These are phyloP conservation scores for Penicillium subrubescens DNA, from an alignment of 495 filamentous ascomycete species.

Conservation along the genomic window DNA sequence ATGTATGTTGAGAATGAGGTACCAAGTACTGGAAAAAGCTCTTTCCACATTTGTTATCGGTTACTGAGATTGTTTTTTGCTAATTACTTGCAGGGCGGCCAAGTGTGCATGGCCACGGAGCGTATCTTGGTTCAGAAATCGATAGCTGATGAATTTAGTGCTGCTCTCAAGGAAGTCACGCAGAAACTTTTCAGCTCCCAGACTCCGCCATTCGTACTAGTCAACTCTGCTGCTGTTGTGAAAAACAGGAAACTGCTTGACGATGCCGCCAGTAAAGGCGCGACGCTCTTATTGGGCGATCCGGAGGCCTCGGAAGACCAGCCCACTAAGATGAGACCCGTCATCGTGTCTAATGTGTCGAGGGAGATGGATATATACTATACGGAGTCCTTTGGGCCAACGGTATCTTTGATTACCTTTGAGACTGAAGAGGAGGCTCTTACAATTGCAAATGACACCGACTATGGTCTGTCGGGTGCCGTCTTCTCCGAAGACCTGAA, in stretches of 20 bases:
- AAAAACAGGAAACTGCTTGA: too few relatives aligned
- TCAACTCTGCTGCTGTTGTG: too few relatives aligned
- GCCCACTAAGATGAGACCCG: neutral
- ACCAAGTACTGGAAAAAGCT: too few relatives aligned
- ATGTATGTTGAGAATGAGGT: too few relatives aligned
- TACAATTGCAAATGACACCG: neutral
- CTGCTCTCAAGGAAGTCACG: constrained; percentile 30
- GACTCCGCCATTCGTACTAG: too few relatives aligned
- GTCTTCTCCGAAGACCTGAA: too few relatives aligned
- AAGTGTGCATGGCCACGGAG: constrained; percentile 86
- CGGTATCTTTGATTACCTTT: neutral
- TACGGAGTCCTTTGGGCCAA: neutral
- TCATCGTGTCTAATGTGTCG: neutral
- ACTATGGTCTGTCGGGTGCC: neutral
- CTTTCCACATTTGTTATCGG: too few relatives aligned
- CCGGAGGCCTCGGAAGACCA: neutral
- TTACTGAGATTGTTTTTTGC: too few relatives aligned
- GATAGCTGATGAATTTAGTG: too few relatives aligned
- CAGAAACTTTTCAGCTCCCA: neutral
- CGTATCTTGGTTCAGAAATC: constrained; percentile 64
- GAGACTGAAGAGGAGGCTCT: neutral
- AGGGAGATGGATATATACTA: neutral
- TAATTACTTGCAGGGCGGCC: constrained; percentile 43
- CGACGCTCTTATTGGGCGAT: too few relatives aligned
- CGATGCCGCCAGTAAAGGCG: too few relatives aligned